Base-by-base conservation (phyloP, 1,284 basidiomycete species). In the Cryptococcus floricola region DNA sequence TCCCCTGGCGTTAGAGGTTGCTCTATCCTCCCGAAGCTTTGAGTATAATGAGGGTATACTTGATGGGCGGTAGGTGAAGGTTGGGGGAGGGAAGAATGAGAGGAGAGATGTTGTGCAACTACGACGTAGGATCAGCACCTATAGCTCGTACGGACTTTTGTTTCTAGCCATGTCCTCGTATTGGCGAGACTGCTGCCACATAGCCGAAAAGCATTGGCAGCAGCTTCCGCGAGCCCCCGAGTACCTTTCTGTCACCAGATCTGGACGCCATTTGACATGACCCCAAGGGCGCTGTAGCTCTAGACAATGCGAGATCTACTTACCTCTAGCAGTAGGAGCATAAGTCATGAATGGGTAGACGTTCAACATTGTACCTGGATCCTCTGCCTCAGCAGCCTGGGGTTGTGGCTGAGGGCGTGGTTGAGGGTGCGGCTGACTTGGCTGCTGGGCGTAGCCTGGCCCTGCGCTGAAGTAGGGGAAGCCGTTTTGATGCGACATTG, bases 101-200 rank as follows among this genome's bases (percentile, higher is more conserved):
- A 58, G n/a, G 73, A 61, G 47, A 77, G 62, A 53, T 78, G 75
- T n/a, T 64, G 61, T 3, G 76, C 76, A 41, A 75, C 77, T 78
- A 52, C 25, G 50, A 43, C 27, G 13, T 14, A 19, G 13, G 18
- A 12, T 23, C 19, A 34, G 19, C 16, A 9, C 50, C 38, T 42
- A 6, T 34, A 10, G 6, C 10, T 10, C 10, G 31, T 8, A 34
- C 31, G 31, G 10, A 10, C 31, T 6, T 34, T 34, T 10, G 10
- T 34, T 6, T 34, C 10, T 34, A 10, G 31, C 31, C 31, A 34
- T 6, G 7, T 34, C 2, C 7, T 34, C 31, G 7, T 34, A 34
- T 8, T 34, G 31, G 31, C 31, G 10, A 34, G 7, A 10, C 31
- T 34, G 31, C 31, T 34, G 31, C 6, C 31, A 34, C 7, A 34